Conservation (phyloP, 768 basidiomycete species). For the Lactarius tabidus region DNA sequence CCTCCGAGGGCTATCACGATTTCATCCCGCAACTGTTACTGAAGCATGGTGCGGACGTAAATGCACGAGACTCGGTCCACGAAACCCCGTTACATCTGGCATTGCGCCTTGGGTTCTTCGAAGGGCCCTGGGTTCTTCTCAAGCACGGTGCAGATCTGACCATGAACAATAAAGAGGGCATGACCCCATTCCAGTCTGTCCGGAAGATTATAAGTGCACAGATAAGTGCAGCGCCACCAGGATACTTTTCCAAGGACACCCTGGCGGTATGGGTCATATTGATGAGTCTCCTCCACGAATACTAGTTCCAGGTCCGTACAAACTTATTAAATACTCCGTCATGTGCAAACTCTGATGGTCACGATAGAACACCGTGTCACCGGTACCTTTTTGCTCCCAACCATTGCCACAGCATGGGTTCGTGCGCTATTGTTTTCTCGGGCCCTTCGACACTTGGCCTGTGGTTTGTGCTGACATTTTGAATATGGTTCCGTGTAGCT, state of each 20-base stretch:
- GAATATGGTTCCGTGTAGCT: too few species aligned
- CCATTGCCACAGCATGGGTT: too few species aligned
- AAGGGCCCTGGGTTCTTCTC: not conserved
- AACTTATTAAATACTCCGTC: not conserved
- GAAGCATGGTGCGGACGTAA: not conserved
- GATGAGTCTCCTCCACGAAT: not conserved
- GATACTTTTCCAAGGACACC: not conserved
- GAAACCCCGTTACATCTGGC: not conserved
- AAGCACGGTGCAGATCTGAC: not conserved
- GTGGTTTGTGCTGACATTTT: too few species aligned
- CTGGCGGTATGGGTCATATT: not conserved
- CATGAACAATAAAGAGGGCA: not conserved
- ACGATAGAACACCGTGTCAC: not conserved
- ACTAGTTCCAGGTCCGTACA: not conserved
- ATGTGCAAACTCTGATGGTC: not conserved
- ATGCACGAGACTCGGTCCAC: not conserved
- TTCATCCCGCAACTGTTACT: not conserved
- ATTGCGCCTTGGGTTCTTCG: not conserved
- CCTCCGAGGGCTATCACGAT: too few species aligned
- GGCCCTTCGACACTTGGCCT: too few species aligned
- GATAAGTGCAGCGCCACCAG: not conserved
- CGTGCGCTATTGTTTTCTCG: too few species aligned
- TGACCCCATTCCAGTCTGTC: not conserved
- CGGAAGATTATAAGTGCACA: not conserved
- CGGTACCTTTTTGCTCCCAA: too few species aligned